Conservation (phyloP, 2,329 filamentous ascomycete species). For the Drechslerella dactyloides region DNA sequence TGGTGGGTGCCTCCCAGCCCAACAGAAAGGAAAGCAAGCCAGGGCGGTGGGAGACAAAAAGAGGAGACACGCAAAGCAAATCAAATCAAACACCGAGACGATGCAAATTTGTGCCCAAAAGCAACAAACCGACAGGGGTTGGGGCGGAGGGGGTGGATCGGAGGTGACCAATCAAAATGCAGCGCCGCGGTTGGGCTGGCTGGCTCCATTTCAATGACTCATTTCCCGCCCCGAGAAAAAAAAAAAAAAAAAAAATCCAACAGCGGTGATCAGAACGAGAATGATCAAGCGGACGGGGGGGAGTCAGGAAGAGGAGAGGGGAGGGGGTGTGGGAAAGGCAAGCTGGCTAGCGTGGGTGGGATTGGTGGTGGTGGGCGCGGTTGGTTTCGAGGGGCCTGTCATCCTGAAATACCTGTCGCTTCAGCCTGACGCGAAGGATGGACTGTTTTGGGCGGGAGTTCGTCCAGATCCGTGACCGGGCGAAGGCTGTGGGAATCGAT, state of each 20-base stretch:
- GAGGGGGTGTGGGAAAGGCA: not conserved
- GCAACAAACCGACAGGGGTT: slow-evolving; percentile 26
- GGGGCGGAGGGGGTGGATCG: slow-evolving; percentile 16
- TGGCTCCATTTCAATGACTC: slow-evolving; percentile 42
- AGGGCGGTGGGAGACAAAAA: not conserved
- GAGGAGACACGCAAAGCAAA: slow-evolving; percentile 34
- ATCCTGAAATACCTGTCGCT: slow-evolving; percentile 42
- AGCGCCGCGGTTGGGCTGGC: slow-evolving; percentile 11
- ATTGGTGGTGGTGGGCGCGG: slow-evolving; percentile 17
- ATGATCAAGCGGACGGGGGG: slow-evolving; percentile 4
- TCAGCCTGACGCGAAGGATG: slow-evolving; percentile 43
- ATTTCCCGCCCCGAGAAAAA: slow-evolving; percentile 37
- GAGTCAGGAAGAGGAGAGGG: slow-evolving; percentile 5
- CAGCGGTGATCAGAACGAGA: slow-evolving; percentile 4
- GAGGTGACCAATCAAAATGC: slow-evolving; percentile 43
- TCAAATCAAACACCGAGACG: slow-evolving; percentile 34
- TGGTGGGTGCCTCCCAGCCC: too few relatives aligned
- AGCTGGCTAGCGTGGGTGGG: slow-evolving; percentile 11
- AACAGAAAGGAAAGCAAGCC: slow-evolving; percentile 12
- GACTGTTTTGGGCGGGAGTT: slow-evolving; percentile 35
- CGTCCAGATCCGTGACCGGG: slow-evolving; percentile 42
- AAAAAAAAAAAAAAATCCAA: slow-evolving; percentile 6
- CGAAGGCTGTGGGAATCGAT: slow-evolving; percentile 36
- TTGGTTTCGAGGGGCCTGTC: slow-evolving; percentile 23
- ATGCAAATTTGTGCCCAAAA: slow-evolving; percentile 30